These are phyloP conservation scores for Aspergillus proliferans DNA, from an alignment of 2,329 filamentous ascomycete species.

Conservation along the genomic window DNA sequence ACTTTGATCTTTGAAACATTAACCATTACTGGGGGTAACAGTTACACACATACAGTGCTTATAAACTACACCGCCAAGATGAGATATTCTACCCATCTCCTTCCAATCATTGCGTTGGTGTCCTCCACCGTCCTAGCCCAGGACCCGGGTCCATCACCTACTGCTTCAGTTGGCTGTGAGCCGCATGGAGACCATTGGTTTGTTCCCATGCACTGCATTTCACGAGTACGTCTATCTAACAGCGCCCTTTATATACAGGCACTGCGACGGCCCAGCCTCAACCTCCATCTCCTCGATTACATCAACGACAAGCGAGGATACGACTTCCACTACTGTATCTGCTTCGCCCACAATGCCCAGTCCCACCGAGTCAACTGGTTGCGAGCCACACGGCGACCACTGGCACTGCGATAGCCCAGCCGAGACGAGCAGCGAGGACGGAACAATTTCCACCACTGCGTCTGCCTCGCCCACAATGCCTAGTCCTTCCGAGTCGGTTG, in stretches of 20 bases:
- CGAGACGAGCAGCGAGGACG: neutral
- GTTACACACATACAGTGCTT: too few relatives aligned
- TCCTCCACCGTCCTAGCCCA: constrained; percentile 11
- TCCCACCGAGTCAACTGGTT: constrained; percentile 17
- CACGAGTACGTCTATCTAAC: neutral
- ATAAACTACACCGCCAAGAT: constrained; percentile 4
- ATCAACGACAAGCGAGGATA: too few relatives aligned
- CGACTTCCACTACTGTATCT: too few relatives aligned
- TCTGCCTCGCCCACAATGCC: constrained; percentile 4
- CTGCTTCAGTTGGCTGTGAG: constrained; percentile 21
- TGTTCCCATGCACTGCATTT: neutral
- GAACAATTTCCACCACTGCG: too few relatives aligned
- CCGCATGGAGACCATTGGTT: constrained; percentile 25
- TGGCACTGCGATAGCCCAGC: constrained; percentile 17
- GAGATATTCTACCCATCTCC: constrained; percentile 9
- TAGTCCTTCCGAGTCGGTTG: constrained; percentile 16
- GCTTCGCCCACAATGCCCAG: constrained; percentile 8
- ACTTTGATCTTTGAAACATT: too few relatives aligned
- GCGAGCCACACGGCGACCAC: constrained; percentile 18
- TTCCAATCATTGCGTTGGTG: constrained; percentile 12
- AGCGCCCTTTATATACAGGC: constrained; percentile 11
- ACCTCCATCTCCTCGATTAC: neutral
- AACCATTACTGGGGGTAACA: too few relatives aligned
- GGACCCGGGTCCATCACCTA: constrained; percentile 25
- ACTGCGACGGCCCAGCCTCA: constrained; percentile 23